Conservation (phyloP, 768 basidiomycete genomes). For the Hygrocybe punicea region DNA sequence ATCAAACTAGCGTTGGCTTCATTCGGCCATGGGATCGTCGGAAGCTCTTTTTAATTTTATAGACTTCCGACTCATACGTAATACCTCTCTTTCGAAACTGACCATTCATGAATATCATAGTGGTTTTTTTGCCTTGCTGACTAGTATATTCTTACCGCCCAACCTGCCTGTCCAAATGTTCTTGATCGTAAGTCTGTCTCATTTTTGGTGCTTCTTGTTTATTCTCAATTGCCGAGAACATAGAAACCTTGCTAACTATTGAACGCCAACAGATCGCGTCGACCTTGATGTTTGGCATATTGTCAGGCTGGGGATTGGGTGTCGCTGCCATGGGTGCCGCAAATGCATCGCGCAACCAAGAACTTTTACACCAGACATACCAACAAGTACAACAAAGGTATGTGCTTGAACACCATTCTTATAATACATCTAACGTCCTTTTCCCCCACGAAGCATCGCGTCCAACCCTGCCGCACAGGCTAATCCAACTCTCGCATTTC, state of each 20-base stretch:
- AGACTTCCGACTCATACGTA: not conserved
- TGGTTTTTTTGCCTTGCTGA: conserved; percentile 45
- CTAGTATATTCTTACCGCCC: conserved; percentile 46
- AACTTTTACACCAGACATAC: conserved; percentile 34
- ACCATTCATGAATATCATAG: conserved; percentile 16
- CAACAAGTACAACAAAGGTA: conserved; percentile 37
- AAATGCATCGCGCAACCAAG: conserved; percentile 33
- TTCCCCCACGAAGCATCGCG: conserved; percentile 15
- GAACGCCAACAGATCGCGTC: conserved; percentile 29
- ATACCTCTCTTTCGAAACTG: no score
- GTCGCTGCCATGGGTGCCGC: conserved; percentile 44
- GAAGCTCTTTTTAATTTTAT: not conserved
- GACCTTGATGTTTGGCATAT: conserved; percentile 47
- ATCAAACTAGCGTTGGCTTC: not conserved
- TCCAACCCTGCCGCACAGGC: conserved; percentile 14
- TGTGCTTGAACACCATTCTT: conserved; percentile 9
- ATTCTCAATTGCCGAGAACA: no score
- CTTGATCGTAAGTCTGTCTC: conserved; percentile 38
- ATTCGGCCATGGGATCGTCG: not conserved
- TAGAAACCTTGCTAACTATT: not conserved
- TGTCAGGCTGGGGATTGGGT: conserved; percentile 48
- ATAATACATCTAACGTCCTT: not conserved
- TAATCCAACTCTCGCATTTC: conserved; percentile 25
- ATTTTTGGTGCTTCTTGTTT: no score
- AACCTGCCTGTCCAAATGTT: conserved; percentile 48